Evolutionary conservation across 2,329 filamentous ascomycete species (phyloP).

Genomic region (Chalaropsis thielavioides): DNA sequence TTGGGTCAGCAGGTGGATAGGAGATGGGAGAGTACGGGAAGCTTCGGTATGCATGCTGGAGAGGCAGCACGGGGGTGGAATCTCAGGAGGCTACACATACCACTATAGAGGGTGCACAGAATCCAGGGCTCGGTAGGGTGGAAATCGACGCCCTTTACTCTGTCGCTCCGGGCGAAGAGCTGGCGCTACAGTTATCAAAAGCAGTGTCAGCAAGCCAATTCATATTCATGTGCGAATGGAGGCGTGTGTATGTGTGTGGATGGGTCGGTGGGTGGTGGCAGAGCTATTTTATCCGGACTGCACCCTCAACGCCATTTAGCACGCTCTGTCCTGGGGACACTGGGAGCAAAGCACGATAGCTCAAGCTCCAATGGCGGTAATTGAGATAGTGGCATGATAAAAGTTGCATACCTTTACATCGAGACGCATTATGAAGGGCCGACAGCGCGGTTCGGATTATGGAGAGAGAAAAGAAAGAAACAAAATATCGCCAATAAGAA

Average conservation of each 20-base stretch:
- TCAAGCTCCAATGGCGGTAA: not conserved
- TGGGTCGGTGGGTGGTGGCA: not conserved
- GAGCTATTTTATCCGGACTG: not conserved
- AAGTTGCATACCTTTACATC: slow-evolving; percentile 19
- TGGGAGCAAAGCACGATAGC: not conserved
- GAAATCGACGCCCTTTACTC: slow-evolving; percentile 95
- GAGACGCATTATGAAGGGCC: slow-evolving; percentile 19
- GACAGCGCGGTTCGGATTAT: not conserved
- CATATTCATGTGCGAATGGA: not conserved
- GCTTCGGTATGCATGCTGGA: not conserved
- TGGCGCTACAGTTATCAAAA: slow-evolving; percentile 27
- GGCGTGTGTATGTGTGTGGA: no score
- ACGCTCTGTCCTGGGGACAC: not conserved
- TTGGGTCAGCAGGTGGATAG: slow-evolving; percentile 9
- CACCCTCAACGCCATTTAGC: not conserved
- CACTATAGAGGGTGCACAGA: slow-evolving; percentile 90
- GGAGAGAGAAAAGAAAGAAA: not conserved
- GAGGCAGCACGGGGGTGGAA: slow-evolving; percentile 2
- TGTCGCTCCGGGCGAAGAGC: slow-evolving; percentile 65
- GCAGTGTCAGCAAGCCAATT: slow-evolving; percentile 7
- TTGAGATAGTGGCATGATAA: not conserved
- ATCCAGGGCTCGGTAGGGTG: slow-evolving; percentile 95
- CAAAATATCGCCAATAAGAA: not conserved
- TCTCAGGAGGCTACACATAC: slow-evolving; percentile 33
- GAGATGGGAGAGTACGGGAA: slow-evolving; percentile 14